These are phyloP conservation scores for Dalbergia oliveri DNA, from an alignment of 306 rosid genomes.

Conservation along the genomic window DNA sequence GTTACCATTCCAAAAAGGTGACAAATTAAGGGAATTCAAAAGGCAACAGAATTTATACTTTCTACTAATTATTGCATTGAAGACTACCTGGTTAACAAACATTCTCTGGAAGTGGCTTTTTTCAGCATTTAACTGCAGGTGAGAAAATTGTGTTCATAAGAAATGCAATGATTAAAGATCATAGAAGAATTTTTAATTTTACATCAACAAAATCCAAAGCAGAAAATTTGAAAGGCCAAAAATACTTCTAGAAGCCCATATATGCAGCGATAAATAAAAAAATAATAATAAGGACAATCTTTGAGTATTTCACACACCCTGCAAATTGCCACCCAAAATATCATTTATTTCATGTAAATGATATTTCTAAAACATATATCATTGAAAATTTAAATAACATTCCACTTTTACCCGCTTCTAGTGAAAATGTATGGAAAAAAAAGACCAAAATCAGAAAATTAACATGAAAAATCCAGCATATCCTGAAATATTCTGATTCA, in stretches of 20 bases:
- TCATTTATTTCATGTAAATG: neutral
- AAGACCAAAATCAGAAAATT: neutral
- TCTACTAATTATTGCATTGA: constrained; percentile 22
- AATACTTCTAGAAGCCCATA: neutral
- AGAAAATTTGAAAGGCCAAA: constrained; percentile 26
- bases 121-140: constrained; percentile 78
- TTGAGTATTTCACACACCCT: constrained; percentile 10
- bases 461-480: neutral
- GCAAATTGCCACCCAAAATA: constrained; percentile 11
- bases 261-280: neutral
- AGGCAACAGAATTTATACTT: constrained; percentile 17
- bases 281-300: neutral
- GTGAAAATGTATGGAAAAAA: neutral
- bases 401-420: constrained; percentile 15
- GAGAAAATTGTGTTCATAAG: constrained; percentile 42
- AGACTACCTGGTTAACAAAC: constrained; percentile 85
- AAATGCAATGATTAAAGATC: constrained; percentile 9
- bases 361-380: constrained; percentile 12
- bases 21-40: constrained; percentile 17
- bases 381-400: constrained; percentile 25
- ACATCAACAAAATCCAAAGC: constrained; percentile 17
- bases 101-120: constrained; percentile 91
- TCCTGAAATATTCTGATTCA: neutral
- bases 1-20: constrained; percentile 5
- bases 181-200: constrained; percentile 13